Conservation (phyloP, 1,284 basidiomycete genomes). For the Ustilago nuda region DNA sequence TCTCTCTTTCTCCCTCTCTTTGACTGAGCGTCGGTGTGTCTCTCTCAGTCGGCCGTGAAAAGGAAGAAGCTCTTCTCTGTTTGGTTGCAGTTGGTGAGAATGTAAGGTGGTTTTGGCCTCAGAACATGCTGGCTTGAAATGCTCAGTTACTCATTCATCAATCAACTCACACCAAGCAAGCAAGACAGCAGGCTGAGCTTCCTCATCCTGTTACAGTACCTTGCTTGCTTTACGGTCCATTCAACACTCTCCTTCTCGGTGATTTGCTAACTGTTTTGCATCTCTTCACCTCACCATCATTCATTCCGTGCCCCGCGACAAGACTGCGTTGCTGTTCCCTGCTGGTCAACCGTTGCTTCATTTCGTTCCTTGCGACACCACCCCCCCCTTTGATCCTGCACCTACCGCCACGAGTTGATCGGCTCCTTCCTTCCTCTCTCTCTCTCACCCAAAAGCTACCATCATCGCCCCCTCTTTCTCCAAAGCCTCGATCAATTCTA, state of each 20-base stretch:
- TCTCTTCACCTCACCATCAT: not conserved
- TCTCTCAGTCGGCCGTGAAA: slow-evolving; percentile 14
- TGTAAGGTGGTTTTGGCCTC: slow-evolving; percentile 5
- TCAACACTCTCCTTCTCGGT: not conserved
- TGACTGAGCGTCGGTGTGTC: slow-evolving; percentile 3
- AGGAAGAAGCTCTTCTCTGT: not conserved
- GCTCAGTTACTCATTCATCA: slow-evolving; percentile 4
- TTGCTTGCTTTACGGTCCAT: not conserved
- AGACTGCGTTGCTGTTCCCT: not conserved
- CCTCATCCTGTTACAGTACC: not conserved
- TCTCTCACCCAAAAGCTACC: not conserved
- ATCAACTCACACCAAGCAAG: not conserved
- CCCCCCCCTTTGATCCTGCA: not conserved
- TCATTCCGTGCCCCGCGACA: not conserved
- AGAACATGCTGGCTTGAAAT: not conserved
- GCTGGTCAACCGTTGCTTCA: not conserved
- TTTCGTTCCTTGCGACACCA: not conserved
- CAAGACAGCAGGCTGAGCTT: not conserved
- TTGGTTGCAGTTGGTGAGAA: slow-evolving; percentile 6
- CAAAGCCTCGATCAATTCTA: not conserved
- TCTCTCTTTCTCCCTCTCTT: not conserved
- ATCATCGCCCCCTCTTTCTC: not conserved
- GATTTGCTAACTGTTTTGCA: not conserved
- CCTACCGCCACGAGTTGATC: not conserved
- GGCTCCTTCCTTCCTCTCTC: not conserved